These are phyloP conservation scores for Violaceomyces palustris DNA, from an alignment of 1,284 basidiomycete genomes.

Conservation along the genomic window DNA sequence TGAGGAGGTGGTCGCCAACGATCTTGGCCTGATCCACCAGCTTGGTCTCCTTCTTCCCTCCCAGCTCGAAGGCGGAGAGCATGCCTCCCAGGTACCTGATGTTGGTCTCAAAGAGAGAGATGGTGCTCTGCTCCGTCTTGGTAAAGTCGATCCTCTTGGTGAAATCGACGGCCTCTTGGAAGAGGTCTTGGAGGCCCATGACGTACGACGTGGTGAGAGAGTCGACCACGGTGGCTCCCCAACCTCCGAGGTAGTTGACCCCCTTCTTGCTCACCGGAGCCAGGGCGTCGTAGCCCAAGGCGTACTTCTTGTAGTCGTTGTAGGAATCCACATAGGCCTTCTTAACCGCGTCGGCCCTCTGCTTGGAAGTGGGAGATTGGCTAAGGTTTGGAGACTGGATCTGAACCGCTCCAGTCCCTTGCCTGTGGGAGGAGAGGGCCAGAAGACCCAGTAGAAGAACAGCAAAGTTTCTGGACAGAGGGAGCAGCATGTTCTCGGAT, in stretches of 20 bases:
- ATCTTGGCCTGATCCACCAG: conserved; percentile 38
- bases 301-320: conserved; percentile 33
- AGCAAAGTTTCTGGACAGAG: conserved; percentile 5
- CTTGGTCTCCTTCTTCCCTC: conserved; percentile 26
- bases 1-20: conserved; percentile 34
- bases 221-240: conserved; percentile 46
- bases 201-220: conserved; percentile 36
- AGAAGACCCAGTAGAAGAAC: conserved; percentile 9
- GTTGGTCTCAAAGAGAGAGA: conserved; percentile 45
- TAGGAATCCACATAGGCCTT: conserved; percentile 22
- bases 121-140: conserved; percentile 12
- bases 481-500: no score
- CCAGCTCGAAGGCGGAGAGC: conserved; percentile 41
- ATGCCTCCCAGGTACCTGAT: conserved; percentile 46
- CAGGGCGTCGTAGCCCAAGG: conserved; percentile 25
- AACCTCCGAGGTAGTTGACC: conserved; percentile 30
- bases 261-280: conserved; percentile 22
- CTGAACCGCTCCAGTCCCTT: conserved; percentile 1
- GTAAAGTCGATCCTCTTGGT: conserved; percentile 30
- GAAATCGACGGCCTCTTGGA: conserved; percentile 15
- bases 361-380: conserved; percentile 9
- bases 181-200: conserved; percentile 39
- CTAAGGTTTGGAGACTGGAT: conserved; percentile 18
- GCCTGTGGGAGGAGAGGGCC: neutral
- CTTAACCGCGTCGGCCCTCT: conserved; percentile 28